Percentiles rank a stretch among this genome's conserved stretches.
Conservation (phyloP, 148 eudicot species). For the Camellia granthamiana region DNA sequence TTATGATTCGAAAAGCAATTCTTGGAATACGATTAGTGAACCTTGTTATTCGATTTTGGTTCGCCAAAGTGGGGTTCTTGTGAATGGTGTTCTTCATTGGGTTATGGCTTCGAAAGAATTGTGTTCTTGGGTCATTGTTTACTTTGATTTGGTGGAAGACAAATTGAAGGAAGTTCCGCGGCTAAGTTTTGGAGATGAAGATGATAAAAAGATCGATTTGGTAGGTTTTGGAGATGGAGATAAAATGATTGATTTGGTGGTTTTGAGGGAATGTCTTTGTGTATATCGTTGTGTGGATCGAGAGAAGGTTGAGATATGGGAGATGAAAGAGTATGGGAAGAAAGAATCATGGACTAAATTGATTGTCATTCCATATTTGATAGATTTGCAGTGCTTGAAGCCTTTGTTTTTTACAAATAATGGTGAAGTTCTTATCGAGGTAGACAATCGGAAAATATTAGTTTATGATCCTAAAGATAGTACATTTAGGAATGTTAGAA, state of each 20-base stretch:
- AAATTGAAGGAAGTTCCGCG: neutral
- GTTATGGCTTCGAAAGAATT: neutral
- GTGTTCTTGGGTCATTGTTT: neutral
- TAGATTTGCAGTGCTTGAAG: neutral
- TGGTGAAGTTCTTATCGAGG: neutral
- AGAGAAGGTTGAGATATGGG: neutral
- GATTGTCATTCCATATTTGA: neutral
- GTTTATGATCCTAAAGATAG: neutral
- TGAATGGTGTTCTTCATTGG: neutral
- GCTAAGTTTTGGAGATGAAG: neutral
- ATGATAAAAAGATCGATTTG: neutral
- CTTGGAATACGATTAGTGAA: neutral
- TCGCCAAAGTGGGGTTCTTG: neutral
- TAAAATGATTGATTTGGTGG: neutral
- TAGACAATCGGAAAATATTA: neutral
- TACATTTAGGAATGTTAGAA: neutral
- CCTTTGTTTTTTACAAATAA: neutral
- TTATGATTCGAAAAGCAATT: neutral
- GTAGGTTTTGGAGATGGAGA: no score
- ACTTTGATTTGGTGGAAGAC: neutral
- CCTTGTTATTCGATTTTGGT: neutral
- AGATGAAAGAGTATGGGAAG: neutral
- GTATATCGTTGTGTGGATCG: neutral
- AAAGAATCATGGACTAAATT: neutral
- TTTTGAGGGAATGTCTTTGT: neutral